These are phyloP conservation scores for Actinomortierella wolfii DNA, from an alignment of 371 early-diverging fungal genomes.

Conservation along the genomic window DNA sequence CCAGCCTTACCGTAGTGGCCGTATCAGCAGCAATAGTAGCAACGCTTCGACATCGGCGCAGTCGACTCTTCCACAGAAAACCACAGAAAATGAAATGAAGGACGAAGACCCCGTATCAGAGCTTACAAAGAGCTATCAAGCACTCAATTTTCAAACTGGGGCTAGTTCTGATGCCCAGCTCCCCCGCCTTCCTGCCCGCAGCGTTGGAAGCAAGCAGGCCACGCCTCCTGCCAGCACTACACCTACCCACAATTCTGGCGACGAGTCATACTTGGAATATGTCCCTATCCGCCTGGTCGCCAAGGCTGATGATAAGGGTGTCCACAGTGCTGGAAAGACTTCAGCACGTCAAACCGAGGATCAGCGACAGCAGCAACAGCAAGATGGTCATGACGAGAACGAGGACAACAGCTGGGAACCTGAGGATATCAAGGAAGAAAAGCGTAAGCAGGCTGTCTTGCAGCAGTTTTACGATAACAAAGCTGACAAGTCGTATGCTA, in stretches of 20 bases:
- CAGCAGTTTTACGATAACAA: slow-evolving; percentile 14
- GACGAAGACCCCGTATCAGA: slow-evolving; percentile 24
- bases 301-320: slow-evolving; percentile 12
- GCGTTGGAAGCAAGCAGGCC: no score
- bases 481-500: slow-evolving; percentile 3
- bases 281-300: slow-evolving; percentile 38
- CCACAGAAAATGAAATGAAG: no score
- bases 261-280: slow-evolving; percentile 25
- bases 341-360: background rate
- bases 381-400: slow-evolving; percentile 27
- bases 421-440: slow-evolving; percentile 8
- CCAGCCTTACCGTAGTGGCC: slow-evolving; percentile 15
- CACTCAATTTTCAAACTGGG: slow-evolving; percentile 38
- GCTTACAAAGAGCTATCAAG: slow-evolving; percentile 28
- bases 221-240: no score
- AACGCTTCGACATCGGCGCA: background rate
- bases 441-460: slow-evolving; percentile 6
- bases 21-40: slow-evolving; percentile 4
- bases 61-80: no score
- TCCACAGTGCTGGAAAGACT: no score
- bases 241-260: background rate
- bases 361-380: slow-evolving; percentile 4
- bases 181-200: no score
- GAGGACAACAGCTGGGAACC: no score
- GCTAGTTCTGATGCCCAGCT: background rate